Conservation (phyloP, 73 alveolate genomes). For the Paramecium primaurelia region DNA sequence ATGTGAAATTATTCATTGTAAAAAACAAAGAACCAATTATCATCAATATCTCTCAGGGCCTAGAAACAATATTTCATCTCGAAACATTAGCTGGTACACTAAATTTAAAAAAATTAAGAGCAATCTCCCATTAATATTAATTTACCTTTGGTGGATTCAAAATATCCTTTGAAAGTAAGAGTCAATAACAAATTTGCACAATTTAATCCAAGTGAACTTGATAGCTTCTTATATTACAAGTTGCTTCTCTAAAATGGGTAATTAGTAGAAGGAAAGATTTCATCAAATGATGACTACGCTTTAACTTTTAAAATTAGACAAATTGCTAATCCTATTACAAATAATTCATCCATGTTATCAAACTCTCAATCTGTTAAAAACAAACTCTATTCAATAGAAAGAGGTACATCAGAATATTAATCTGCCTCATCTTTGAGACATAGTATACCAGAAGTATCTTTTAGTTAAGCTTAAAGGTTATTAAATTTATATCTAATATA, state of each 20-base stretch:
- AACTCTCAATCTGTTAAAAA: background rate
- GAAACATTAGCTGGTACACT: background rate
- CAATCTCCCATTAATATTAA: background rate
- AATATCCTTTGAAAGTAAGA: background rate
- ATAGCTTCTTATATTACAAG: background rate
- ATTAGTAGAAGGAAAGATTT: background rate
- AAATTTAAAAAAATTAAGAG: background rate
- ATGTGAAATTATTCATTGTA: background rate
- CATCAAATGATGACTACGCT: background rate
- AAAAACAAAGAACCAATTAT: background rate
- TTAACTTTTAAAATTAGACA: background rate
- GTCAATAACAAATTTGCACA: background rate
- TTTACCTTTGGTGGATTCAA: background rate
- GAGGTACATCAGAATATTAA: constrained; percentile 3
- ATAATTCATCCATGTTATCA: background rate
- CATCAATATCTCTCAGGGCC: background rate
- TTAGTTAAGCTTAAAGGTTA: background rate
- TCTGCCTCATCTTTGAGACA: constrained; percentile 38
- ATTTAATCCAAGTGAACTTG: background rate
- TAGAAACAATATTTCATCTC: background rate
- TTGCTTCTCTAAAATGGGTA: background rate
- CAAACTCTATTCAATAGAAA: background rate
- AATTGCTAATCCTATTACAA: background rate
- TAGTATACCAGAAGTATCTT: constrained; percentile 38
- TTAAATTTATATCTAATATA: background rate